Conservation (phyloP, 2,329 filamentous ascomycete genomes). For the Lanzia echinophila region DNA sequence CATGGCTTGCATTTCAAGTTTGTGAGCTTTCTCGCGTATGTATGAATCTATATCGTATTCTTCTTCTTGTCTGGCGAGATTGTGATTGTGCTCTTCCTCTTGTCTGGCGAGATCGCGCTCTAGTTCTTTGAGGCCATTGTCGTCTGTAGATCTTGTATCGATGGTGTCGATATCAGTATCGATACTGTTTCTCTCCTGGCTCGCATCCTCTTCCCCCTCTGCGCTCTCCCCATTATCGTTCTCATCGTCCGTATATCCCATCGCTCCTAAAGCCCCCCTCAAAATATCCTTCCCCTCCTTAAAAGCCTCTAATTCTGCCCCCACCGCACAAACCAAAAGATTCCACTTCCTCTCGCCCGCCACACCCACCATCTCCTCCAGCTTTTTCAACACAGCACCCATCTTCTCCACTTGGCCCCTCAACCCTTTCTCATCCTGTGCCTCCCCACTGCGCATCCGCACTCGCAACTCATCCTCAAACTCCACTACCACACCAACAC, state of each 20-base stretch:
- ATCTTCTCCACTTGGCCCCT: slow-evolving; percentile 48
- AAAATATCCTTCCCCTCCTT: slow-evolving; percentile 53
- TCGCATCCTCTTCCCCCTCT: slow-evolving; percentile 19
- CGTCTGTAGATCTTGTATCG: not conserved
- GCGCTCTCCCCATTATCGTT: slow-evolving; percentile 1
- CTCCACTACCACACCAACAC: slow-evolving; percentile 49
- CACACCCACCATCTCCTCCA: slow-evolving; percentile 47
- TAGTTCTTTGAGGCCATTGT: slow-evolving; percentile 2
- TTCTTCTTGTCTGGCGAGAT: too few relatives aligned
- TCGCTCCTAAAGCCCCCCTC: slow-evolving; percentile 28
- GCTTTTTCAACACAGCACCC: slow-evolving; percentile 44
- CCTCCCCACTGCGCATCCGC: slow-evolving; percentile 41
- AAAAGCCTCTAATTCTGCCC: slow-evolving; percentile 65
- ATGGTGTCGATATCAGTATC: not conserved
- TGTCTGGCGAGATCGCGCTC: not conserved
- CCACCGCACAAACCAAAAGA: slow-evolving; percentile 66
- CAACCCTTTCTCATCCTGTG: slow-evolving; percentile 36
- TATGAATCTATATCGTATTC: too few relatives aligned
- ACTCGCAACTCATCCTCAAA: slow-evolving; percentile 60
- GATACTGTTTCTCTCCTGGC: not conserved
- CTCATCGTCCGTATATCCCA: not conserved
- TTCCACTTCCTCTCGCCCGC: slow-evolving; percentile 64
- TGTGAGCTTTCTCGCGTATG: too few relatives aligned
- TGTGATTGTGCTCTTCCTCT: not conserved
- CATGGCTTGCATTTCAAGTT: too few relatives aligned